Evolutionary conservation across 345 rosid genomes (phyloP).

Genomic region (Arabis hirsuta): DNA sequence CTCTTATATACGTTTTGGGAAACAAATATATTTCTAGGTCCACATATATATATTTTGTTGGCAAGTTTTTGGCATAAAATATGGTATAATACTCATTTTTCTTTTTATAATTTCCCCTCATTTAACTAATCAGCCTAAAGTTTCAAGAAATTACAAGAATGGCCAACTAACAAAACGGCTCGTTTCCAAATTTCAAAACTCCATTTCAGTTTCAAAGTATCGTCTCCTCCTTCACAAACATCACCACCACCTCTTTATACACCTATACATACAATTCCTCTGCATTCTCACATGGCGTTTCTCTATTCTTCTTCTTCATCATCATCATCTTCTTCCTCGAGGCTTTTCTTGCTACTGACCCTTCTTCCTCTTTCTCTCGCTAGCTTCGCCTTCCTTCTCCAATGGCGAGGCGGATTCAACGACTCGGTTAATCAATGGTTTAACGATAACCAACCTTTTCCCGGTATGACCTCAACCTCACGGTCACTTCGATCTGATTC

Average conservation of each 20-base stretch:
- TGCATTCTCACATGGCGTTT: conserved; percentile 51
- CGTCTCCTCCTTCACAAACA: conserved; percentile 23
- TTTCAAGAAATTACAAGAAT: conserved; percentile 7
- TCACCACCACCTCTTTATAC: not conserved
- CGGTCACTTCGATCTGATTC: conserved; percentile 38
- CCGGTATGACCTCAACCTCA: conserved; percentile 49
- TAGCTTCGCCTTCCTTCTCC: conserved; percentile 66
- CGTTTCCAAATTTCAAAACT: conserved; percentile 19
- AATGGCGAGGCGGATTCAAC: conserved; percentile 63
- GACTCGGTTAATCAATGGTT: conserved; percentile 52
- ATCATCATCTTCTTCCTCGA: conserved; percentile 44
- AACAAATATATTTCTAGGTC: not conserved
- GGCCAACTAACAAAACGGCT: conserved; percentile 41
- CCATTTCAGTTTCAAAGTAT: conserved; percentile 29
- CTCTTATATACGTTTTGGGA: not conserved
- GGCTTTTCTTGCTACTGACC: conserved; percentile 56
- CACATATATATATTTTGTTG: no score
- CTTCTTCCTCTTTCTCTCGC: conserved; percentile 63
- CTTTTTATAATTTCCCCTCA: not conserved
- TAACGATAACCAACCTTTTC: conserved; percentile 50
- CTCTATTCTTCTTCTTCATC: conserved; percentile 41
- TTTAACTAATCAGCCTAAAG: conserved; percentile 1
- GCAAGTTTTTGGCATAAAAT: no score
- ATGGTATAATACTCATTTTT: no score
- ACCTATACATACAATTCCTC: conserved; percentile 1